phyloP scores from a whole-genome alignment of 768 basidiomycete species.

The Boletus coccyginus region DNA sequence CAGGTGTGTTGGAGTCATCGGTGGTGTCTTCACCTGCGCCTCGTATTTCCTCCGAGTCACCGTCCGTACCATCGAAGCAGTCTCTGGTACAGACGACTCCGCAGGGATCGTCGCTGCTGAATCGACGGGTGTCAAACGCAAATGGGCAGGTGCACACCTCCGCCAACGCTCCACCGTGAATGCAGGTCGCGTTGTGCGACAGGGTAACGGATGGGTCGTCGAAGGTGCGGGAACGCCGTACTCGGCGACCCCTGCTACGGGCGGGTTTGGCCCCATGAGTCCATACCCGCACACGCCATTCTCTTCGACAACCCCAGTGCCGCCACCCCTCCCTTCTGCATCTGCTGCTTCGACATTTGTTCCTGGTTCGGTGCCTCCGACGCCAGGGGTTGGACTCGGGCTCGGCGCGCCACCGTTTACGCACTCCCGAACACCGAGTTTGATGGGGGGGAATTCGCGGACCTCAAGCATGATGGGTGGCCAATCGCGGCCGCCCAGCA shows the following conservation, averaged over 20 bases:
- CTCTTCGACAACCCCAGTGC: constrained; percentile 14
- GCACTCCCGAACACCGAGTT: constrained; percentile 13
- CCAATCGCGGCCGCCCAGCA: background rate
- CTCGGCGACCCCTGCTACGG: constrained; percentile 33
- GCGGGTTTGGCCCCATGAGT: constrained; percentile 25
- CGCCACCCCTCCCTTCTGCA: background rate
- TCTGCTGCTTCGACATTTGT: constrained; percentile 31
- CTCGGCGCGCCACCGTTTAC: constrained; percentile 25
- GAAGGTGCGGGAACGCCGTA: constrained; percentile 46
- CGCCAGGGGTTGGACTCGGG: constrained; percentile 31
- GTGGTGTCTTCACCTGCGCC: constrained; percentile 85
- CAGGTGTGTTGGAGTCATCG: constrained; percentile 89
- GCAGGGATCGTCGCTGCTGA: constrained; percentile 65
- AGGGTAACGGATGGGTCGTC: constrained; percentile 59
- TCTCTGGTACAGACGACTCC: constrained; percentile 51
- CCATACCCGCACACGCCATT: constrained; percentile 33
- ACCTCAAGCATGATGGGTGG: constrained; percentile 24
- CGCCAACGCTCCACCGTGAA: constrained; percentile 46
- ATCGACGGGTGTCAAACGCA: constrained; percentile 57
- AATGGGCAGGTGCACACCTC: constrained; percentile 67
- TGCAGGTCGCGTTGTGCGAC: constrained; percentile 45
- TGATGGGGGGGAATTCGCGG: constrained; percentile 17
- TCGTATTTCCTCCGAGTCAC: constrained; percentile 71
- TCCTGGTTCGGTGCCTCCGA: constrained; percentile 28
- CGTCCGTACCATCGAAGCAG: constrained; percentile 61